Percentiles rank a stretch among this genome's conserved stretches.
Evolutionary conservation across 2,329 filamentous ascomycete species (phyloP).

Genomic region (Cladosporium austrohemisphaericum): DNA sequence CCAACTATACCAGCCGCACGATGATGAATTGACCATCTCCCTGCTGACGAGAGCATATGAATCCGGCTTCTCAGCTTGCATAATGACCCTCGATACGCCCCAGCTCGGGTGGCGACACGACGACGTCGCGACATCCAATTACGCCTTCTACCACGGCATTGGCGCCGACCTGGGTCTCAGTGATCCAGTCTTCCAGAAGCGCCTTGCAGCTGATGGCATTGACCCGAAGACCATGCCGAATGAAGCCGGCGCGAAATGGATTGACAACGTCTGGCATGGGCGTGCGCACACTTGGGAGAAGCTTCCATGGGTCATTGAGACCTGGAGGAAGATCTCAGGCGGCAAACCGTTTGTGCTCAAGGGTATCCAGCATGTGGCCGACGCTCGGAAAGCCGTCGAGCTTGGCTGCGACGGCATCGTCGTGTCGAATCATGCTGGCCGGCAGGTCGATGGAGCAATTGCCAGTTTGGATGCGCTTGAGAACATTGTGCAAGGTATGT

Average conservation of each 20-base stretch:
- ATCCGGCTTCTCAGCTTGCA: conserved; percentile 54
- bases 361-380: conserved; percentile 64
- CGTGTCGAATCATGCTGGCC: conserved; percentile 66
- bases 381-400: conserved; percentile 59
- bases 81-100: conserved; percentile 63
- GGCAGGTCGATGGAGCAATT: conserved; percentile 60
- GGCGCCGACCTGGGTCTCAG: conserved; percentile 57
- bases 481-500: conserved; percentile 51
- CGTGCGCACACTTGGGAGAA: conserved; percentile 63
- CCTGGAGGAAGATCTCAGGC: conserved; percentile 52
- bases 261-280: conserved; percentile 63
- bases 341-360: conserved; percentile 60
- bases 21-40: conserved; percentile 56
- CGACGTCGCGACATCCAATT: conserved; percentile 55
- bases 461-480: conserved; percentile 59
- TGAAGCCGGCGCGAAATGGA: conserved; percentile 58
- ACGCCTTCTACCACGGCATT: conserved; percentile 60
- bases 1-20: conserved; percentile 62
- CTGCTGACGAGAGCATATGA: conserved; percentile 54
- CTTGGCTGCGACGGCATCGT: conserved; percentile 64
- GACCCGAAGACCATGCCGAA: conserved; percentile 51
- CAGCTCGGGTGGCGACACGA: conserved; percentile 60
- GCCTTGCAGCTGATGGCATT: conserved; percentile 50
- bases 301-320: conserved; percentile 60
- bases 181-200: conserved; percentile 57